A percentile compares a stretch with the other conserved stretches of the same genome.
Evolutionary conservation across 2,329 filamentous ascomycete genomes (phyloP).

Genomic region (Alternaria sp.): DNA sequence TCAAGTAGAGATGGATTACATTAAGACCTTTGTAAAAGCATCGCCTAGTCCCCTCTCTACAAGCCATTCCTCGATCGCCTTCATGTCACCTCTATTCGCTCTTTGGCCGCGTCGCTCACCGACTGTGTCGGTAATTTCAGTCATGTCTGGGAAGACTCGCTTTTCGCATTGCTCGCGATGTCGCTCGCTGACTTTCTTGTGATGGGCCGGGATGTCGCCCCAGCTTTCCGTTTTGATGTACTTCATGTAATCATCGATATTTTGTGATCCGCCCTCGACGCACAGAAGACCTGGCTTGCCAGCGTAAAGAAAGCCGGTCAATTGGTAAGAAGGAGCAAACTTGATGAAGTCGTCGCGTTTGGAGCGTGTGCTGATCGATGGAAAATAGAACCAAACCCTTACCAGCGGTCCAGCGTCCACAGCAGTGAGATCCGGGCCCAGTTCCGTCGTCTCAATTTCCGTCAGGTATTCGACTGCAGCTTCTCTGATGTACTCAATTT

Average conservation of each 20-base stretch:
- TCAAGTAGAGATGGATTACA: slow-evolving; percentile 7
- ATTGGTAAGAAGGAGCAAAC: slow-evolving; percentile 58
- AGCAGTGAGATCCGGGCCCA: neutral
- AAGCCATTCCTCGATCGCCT: slow-evolving; percentile 59
- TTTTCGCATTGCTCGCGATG: slow-evolving; percentile 51
- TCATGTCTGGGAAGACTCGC: slow-evolving; percentile 62
- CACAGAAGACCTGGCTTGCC: slow-evolving; percentile 65
- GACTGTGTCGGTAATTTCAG: slow-evolving; percentile 61
- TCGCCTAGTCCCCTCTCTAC: slow-evolving; percentile 53
- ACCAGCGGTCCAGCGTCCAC: slow-evolving; percentile 42
- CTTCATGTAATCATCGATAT: slow-evolving; percentile 66
- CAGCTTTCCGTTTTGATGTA: slow-evolving; percentile 69
- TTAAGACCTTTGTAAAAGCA: slow-evolving; percentile 54
- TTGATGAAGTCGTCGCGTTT: slow-evolving; percentile 65
- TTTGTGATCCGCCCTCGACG: slow-evolving; percentile 56
- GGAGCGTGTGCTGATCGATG: slow-evolving; percentile 64
- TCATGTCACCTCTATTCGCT: slow-evolving; percentile 62
- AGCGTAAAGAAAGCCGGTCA: slow-evolving; percentile 66
- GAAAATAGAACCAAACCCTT: slow-evolving; percentile 69
- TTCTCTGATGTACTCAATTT: slow-evolving; percentile 31
- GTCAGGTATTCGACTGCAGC: slow-evolving; percentile 14
- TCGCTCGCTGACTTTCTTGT: slow-evolving; percentile 68
- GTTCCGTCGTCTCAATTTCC: neutral
- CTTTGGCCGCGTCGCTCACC: slow-evolving; percentile 58
- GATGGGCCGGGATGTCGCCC: slow-evolving; percentile 66